Conservation (phyloP, 345 rosid genomes). For the Mangifera indica region DNA sequence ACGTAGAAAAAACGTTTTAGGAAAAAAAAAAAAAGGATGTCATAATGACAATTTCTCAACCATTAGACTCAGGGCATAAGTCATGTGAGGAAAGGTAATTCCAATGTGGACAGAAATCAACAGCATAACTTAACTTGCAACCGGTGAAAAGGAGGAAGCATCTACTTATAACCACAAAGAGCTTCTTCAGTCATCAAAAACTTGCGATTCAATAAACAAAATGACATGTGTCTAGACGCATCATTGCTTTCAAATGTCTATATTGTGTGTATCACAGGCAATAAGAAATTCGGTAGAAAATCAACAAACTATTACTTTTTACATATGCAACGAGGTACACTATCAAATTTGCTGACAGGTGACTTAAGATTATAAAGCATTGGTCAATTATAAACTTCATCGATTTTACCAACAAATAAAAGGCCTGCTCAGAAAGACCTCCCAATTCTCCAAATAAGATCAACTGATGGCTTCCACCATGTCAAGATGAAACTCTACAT, state of each 20-base stretch:
- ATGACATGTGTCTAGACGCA: neutral
- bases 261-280: neutral
- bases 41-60: neutral
- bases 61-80: too few relatives aligned
- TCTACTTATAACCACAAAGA: neutral
- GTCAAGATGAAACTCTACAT: too few relatives aligned
- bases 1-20: too few relatives aligned
- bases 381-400: neutral
- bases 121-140: neutral
- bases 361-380: neutral
- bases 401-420: too few relatives aligned
- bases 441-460: too few relatives aligned
- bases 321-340: neutral
- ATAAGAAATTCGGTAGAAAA: neutral
- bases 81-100: too few relatives aligned
- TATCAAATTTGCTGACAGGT: neutral
- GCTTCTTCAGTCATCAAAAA: neutral
- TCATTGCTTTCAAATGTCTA: neutral
- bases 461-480: too few relatives aligned
- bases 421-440: too few relatives aligned
- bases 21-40: constrained; percentile 5
- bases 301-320: neutral
- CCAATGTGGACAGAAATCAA: too few relatives aligned
- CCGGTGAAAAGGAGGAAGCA: neutral
- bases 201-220: neutral